phyloP scores from a whole-genome alignment of 2,329 filamentous ascomycete species.

The Dactylella cylindrospora region DNA sequence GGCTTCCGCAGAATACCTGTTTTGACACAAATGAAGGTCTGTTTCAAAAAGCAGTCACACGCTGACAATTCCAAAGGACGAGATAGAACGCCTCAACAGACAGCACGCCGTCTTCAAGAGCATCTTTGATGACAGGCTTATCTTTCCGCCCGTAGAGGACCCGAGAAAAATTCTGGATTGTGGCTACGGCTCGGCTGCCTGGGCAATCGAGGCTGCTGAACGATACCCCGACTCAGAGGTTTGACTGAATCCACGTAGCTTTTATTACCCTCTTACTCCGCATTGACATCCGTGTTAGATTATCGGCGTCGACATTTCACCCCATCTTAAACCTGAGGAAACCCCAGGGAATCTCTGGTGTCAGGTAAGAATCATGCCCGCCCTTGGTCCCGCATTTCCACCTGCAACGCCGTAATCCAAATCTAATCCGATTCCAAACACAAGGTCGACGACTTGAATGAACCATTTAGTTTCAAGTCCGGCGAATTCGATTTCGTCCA shows the following conservation, averaged over 20 bases:
- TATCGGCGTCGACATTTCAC: slow-evolving; percentile 70
- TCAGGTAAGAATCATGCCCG: slow-evolving; percentile 55
- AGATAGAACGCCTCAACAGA: slow-evolving; percentile 65
- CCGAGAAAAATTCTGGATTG: slow-evolving; percentile 68
- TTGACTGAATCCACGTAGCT: slow-evolving; percentile 48
- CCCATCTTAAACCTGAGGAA: slow-evolving; percentile 67
- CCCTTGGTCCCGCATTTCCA: slow-evolving; percentile 4
- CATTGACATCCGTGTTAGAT: slow-evolving; percentile 58
- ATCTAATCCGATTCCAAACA: slow-evolving; percentile 65
- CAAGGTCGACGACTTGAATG: slow-evolving; percentile 76
- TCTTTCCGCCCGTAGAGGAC: slow-evolving; percentile 67
- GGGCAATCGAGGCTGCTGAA: slow-evolving; percentile 69
- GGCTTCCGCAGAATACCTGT: not conserved
- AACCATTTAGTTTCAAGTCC: slow-evolving; percentile 68
- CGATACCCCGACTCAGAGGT: slow-evolving; percentile 67
- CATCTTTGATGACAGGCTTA: slow-evolving; percentile 67
- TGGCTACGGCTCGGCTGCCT: slow-evolving; percentile 70
- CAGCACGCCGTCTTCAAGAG: slow-evolving; percentile 65
- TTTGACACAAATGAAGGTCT: not conserved
- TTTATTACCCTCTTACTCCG: slow-evolving; percentile 35
- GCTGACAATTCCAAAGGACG: slow-evolving; percentile 58
- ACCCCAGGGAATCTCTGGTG: slow-evolving; percentile 68
- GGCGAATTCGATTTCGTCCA: slow-evolving; percentile 81
- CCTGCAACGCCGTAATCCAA: slow-evolving; percentile 10
- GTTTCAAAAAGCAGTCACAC: not conserved